Conservation (phyloP, 805 yeast genomes). For the Saturnispora gosingensis region DNA sequence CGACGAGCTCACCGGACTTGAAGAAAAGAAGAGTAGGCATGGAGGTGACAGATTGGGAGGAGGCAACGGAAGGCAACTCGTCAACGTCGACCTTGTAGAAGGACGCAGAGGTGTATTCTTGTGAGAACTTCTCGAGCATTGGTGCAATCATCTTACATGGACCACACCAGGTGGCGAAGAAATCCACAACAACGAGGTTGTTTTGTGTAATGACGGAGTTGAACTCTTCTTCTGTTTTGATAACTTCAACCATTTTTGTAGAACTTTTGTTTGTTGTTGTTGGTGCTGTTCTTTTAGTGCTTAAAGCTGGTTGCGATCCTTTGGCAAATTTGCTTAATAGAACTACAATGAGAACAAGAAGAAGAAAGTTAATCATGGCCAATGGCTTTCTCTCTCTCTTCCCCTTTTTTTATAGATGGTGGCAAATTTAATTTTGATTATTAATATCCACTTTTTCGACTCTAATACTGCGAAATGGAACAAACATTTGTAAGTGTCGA, state of each 20-base stretch:
- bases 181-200: slow-evolving; percentile 85
- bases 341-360: slow-evolving; percentile 21
- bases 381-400: not conserved
- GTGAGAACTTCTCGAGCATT: slow-evolving; percentile 71
- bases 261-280: not conserved
- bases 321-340: slow-evolving; percentile 19
- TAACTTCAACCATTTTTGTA: slow-evolving; percentile 42
- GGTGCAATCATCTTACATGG: slow-evolving; percentile 99
- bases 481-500: not conserved
- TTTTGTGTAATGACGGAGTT: slow-evolving; percentile 45
- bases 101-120: slow-evolving; percentile 54
- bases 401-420: not conserved
- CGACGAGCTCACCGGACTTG: slow-evolving; percentile 74
- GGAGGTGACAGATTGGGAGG: slow-evolving; percentile 45
- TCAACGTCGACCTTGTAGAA: slow-evolving; percentile 93
- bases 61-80: slow-evolving; percentile 66
- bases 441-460: not conserved
- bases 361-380: slow-evolving; percentile 20
- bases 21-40: slow-evolving; percentile 64
- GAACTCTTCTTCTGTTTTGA: slow-evolving; percentile 48
- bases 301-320: not conserved
- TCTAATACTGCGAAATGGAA: not conserved
- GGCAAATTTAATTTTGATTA: not conserved
- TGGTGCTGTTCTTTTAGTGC: not conserved
- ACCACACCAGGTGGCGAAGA: slow-evolving; percentile 97